Percentiles rank a stretch among this genome's conserved stretches.
Conservation (phyloP, 305 asterid species). For the Rubia occidens region DNA sequence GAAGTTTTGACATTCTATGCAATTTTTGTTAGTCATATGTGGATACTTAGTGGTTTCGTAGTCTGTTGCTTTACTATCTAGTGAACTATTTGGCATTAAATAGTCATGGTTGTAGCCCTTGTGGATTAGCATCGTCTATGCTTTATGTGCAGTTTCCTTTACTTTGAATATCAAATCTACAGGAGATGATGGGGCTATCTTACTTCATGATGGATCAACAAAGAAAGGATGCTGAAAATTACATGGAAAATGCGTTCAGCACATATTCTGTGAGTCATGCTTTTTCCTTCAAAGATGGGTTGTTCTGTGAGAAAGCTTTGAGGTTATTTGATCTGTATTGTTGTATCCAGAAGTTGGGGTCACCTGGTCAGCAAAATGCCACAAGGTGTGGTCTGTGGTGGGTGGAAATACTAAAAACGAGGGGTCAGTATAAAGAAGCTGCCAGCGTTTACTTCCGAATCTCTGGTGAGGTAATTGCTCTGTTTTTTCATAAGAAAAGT, state of each 20-base stretch:
- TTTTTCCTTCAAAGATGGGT: constrained; percentile 15
- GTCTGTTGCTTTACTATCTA: neutral
- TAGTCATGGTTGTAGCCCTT: neutral
- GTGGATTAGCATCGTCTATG: neutral
- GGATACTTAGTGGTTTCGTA: neutral
- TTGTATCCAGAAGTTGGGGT: constrained; percentile 57
- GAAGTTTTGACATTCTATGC: neutral
- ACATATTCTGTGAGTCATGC: constrained; percentile 57
- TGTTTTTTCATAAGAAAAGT: constrained; percentile 23
- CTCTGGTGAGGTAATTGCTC: constrained; percentile 96
- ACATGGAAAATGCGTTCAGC: constrained; percentile 93
- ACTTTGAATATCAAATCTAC: constrained; percentile 28
- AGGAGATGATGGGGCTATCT: constrained; percentile 96
- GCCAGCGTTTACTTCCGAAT: constrained; percentile 87
- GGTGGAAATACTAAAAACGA: constrained; percentile 92
- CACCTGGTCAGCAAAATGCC: constrained; percentile 63
- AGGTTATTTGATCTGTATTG: neutral
- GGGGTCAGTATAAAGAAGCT: constrained; percentile 85
- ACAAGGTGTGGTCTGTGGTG: constrained; percentile 99
- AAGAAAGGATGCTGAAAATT: constrained; percentile 87
- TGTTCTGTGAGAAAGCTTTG: neutral
- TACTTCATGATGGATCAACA: constrained; percentile 91
- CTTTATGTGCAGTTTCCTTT: constrained; percentile 4
- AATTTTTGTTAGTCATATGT: neutral
- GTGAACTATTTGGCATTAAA: neutral